Base-by-base conservation (phyloP, 2,329 filamentous ascomycete species). In the Cladosporium sp. region DNA sequence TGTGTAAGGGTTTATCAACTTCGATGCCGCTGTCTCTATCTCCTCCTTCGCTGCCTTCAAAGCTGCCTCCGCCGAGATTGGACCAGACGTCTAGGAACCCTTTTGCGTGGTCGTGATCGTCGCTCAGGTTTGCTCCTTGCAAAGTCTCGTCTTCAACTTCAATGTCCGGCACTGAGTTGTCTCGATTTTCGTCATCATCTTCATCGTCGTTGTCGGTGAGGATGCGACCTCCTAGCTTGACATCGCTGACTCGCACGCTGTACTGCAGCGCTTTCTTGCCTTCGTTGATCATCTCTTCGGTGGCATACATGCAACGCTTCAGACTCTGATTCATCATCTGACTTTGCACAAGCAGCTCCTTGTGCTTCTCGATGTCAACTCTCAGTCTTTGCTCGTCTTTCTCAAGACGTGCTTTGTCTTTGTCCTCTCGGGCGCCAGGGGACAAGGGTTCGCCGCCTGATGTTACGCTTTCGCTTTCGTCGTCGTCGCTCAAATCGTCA, bases 251-350 rank as follows among this genome's bases (percentile, higher is more conserved):
- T 25, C 79, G 79, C 20, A 96, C 88, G 51, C 80, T 78, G 64
- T 95, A 95, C 41, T 86, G 85, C 2, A 98, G 77, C 0, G 93
- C 93, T 64, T 88, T 92, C 62, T 84, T 86, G 5, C 86, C 93
- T 59, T 96, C 90, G 42, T 81, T 84, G 66, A 98, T 95, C 38
- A 98, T 78, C 55, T 87, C 84, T 64, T 98, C 92, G 0, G 91
- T 94, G 80, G 88, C 92, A 57, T 84, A 83, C 29, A 96, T 77
- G 67, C 93, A 98, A 41, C 88, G 80, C 67, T 89, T 94, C 39
- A 98, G 78, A 66, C 88, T 95, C 66, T 94, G 88, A 64, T 96
- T 97, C 76, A 97, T 90, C 72, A 90, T 94, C 63, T 96, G 90
- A 58, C 86, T 93, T 65, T 95, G 91, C 33, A 90, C 75, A 7